Conservation (phyloP, 2,329 filamentous ascomycete genomes). For the Xylaria sp. region DNA sequence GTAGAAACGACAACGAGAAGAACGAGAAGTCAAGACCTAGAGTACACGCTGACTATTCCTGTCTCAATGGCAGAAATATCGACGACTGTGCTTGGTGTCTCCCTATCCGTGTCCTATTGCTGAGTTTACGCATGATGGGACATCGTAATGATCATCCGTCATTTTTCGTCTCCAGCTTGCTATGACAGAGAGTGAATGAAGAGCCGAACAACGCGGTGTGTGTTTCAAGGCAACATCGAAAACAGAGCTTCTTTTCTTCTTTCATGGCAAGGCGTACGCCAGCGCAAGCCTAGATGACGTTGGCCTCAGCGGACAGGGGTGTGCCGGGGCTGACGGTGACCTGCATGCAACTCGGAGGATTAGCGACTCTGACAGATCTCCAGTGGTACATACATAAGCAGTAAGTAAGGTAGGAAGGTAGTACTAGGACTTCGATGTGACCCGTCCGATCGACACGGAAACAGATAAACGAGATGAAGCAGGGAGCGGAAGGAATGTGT, state of each 20-base stretch:
- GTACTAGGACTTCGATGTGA: background rate
- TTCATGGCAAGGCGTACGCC: background rate
- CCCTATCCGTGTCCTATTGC: background rate
- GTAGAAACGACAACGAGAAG: background rate
- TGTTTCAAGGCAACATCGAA: slow-evolving; percentile 5
- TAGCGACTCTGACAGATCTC: slow-evolving; percentile 18
- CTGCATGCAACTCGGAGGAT: slow-evolving; percentile 27
- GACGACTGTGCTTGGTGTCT: background rate
- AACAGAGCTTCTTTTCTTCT: background rate
- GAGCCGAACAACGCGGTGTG: background rate
- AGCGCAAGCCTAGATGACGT: slow-evolving; percentile 40
- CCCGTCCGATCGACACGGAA: background rate
- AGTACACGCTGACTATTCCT: slow-evolving; percentile 16
- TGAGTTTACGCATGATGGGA: background rate
- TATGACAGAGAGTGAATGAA: background rate
- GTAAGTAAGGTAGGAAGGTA: background rate
- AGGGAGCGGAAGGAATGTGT: background rate
- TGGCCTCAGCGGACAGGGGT: slow-evolving; percentile 38
- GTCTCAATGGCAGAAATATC: background rate
- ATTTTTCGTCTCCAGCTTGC: background rate
- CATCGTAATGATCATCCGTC: background rate
- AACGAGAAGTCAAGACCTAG: background rate
- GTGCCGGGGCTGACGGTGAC: slow-evolving; percentile 36
- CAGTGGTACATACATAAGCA: background rate
- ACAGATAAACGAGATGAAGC: background rate